A percentile compares a stretch with the other conserved stretches of the same genome.
These are phyloP conservation scores for Lactarius psammicola DNA, from an alignment of 768 basidiomycete genomes.

Conservation along the genomic window DNA sequence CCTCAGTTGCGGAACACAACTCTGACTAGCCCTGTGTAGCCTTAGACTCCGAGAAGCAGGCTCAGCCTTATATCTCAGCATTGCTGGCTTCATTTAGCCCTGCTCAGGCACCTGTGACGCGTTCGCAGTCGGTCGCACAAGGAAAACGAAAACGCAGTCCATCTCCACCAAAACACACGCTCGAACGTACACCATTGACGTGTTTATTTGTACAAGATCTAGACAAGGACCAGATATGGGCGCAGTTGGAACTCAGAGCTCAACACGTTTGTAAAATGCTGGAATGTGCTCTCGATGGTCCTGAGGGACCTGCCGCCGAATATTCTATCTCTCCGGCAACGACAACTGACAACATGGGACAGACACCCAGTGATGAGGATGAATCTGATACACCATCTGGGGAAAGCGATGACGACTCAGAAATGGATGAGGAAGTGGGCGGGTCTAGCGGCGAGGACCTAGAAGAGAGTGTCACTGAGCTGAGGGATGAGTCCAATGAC, in stretches of 20 bases:
- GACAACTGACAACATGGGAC: constrained; percentile 31
- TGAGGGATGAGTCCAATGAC: constrained; percentile 19
- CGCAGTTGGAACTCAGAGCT: constrained; percentile 82
- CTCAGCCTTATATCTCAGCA: constrained; percentile 60
- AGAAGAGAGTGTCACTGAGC: constrained; percentile 33
- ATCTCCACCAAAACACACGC: constrained; percentile 37
- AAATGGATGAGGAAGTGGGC: constrained; percentile 34
- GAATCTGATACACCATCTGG: constrained; percentile 20
- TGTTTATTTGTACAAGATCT: constrained; percentile 75
- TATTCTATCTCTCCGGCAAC: constrained; percentile 35
- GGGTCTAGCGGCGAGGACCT: constrained; percentile 31
- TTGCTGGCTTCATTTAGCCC: constrained; percentile 68
- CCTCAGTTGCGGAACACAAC: neutral
- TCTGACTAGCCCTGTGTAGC: constrained; percentile 42
- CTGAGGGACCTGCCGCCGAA: constrained; percentile 33
- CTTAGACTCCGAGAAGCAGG: constrained; percentile 62
- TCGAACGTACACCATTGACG: constrained; percentile 68
- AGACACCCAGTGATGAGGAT: constrained; percentile 35
- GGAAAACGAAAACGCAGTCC: constrained; percentile 45
- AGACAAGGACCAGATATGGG: constrained; percentile 89
- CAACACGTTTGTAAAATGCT: constrained; percentile 68
- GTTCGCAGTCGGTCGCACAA: constrained; percentile 56
- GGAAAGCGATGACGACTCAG: constrained; percentile 32
- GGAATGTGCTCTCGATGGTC: constrained; percentile 60
- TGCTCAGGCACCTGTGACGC: constrained; percentile 68